A percentile compares a stretch with the other conserved stretches of the same genome.
Conservation (phyloP, 306 rosid species). For the Lathyrus tuberosus region DNA sequence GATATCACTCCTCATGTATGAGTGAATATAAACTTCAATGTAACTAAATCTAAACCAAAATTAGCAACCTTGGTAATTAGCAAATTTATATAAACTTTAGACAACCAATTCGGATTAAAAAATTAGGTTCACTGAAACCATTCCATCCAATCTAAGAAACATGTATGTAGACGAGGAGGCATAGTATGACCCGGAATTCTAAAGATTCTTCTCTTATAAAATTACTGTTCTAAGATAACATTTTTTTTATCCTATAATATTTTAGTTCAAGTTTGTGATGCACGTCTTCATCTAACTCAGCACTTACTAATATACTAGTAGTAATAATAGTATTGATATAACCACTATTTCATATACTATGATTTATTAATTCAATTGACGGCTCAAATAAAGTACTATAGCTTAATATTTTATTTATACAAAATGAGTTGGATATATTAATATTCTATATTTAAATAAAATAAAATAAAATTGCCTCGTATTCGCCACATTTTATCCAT, state of each 20-base stretch:
- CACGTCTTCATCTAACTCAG: not conserved
- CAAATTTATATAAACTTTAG: conserved; percentile 7
- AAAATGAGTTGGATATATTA: not conserved
- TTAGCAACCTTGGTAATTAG: conserved; percentile 34
- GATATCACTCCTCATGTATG: too few species aligned
- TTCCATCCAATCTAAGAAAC: conserved; percentile 56
- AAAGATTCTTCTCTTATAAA: conserved; percentile 60
- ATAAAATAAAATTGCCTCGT: conserved; percentile 34
- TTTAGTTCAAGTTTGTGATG: conserved; percentile 21
- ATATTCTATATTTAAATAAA: not conserved
- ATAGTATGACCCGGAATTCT: conserved; percentile 59
- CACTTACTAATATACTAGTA: not conserved
- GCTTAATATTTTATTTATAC: too few species aligned
- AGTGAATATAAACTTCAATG: conserved; percentile 15
- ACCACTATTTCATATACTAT: not conserved
- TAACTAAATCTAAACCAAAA: not conserved
- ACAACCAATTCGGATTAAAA: conserved; percentile 6
- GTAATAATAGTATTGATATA: not conserved
- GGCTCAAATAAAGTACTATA: not conserved
- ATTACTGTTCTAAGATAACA: conserved; percentile 50
- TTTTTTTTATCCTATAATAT: conserved; percentile 13
- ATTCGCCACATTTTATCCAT: conserved; percentile 27
- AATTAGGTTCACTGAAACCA: conserved; percentile 36
- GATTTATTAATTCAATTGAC: not conserved
- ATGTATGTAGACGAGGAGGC: conserved; percentile 69